Conservation (phyloP, 805 yeast genomes). For the Komagataella phaffii region DNA sequence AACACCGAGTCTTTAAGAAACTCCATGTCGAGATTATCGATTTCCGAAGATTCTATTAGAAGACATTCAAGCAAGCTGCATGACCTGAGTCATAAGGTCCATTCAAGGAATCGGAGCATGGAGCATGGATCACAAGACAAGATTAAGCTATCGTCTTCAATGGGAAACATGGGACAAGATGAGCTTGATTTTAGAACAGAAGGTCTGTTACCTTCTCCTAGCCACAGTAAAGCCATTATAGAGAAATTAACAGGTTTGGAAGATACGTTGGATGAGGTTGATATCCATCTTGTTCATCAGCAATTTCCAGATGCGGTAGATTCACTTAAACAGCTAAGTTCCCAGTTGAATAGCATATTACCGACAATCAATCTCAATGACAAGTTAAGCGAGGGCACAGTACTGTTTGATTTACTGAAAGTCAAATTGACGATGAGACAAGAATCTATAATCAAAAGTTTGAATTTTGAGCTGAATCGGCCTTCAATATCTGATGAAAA, state of each 20-base stretch:
- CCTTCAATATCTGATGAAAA: conserved; percentile 13
- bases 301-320: conserved; percentile 18
- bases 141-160: neutral
- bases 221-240: neutral
- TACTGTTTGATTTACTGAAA: conserved; percentile 8
- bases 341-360: conserved; percentile 2
- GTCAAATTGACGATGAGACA: conserved; percentile 8
- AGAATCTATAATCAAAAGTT: conserved; percentile 6
- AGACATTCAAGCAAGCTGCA: conserved; percentile 31
- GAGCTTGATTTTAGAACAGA: neutral
- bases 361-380: neutral
- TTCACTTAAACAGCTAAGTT: conserved; percentile 19
- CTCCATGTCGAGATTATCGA: conserved; percentile 27
- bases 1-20: conserved; percentile 29
- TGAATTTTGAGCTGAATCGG: conserved; percentile 14
- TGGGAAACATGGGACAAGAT: neutral
- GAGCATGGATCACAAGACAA: neutral
- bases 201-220: neutral
- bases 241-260: conserved; percentile 24
- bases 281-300: conserved; percentile 50
- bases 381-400: neutral
- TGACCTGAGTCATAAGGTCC: conserved; percentile 48
- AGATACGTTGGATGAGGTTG: conserved; percentile 55
- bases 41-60: conserved; percentile 8
- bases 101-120: conserved; percentile 17